phyloP scores from a whole-genome alignment of 78 protist species.

The Polysphondylium violaceum region DNA sequence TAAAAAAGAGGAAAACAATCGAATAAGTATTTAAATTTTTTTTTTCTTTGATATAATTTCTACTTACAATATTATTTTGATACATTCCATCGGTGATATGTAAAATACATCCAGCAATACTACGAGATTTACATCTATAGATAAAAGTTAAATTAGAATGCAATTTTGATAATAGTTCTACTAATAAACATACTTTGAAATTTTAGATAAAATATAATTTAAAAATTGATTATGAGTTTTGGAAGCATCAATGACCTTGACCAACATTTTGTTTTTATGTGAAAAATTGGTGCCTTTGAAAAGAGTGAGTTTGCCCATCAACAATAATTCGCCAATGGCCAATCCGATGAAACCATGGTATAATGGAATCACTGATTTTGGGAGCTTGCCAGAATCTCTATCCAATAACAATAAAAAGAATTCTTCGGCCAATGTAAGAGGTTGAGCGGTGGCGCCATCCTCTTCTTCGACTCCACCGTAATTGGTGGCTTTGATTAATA shows the following conservation, averaged over 20 bases:
- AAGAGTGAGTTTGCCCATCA: slow-evolving; percentile 23
- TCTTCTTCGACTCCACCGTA: neutral
- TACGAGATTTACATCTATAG: neutral
- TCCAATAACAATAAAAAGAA: slow-evolving; percentile 47
- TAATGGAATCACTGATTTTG: slow-evolving; percentile 35
- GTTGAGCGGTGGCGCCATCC: neutral
- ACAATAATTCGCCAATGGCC: slow-evolving; percentile 45
- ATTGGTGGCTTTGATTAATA: slow-evolving; percentile 50
- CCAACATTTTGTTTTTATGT: neutral
- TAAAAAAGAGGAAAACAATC: no score
- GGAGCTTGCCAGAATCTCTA: slow-evolving; percentile 19
- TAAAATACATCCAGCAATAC: neutral
- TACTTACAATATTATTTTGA: neutral
- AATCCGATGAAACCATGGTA: slow-evolving; percentile 58
- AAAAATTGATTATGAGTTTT: slow-evolving; percentile 13
- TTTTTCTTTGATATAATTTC: neutral
- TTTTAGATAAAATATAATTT: slow-evolving; percentile 4
- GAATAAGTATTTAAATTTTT: no score
- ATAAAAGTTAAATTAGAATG: no score
- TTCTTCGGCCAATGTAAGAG: slow-evolving; percentile 49
- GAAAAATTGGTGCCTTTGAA: neutral
- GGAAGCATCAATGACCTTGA: slow-evolving; percentile 14
- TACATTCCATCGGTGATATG: neutral
- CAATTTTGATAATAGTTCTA: no score
- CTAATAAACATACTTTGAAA: neutral